A percentile compares a stretch with the other conserved stretches of the same genome.
phyloP scores from a whole-genome alignment of 176 grass and related monocot genomes.

The Microstegium vimineum region DNA sequence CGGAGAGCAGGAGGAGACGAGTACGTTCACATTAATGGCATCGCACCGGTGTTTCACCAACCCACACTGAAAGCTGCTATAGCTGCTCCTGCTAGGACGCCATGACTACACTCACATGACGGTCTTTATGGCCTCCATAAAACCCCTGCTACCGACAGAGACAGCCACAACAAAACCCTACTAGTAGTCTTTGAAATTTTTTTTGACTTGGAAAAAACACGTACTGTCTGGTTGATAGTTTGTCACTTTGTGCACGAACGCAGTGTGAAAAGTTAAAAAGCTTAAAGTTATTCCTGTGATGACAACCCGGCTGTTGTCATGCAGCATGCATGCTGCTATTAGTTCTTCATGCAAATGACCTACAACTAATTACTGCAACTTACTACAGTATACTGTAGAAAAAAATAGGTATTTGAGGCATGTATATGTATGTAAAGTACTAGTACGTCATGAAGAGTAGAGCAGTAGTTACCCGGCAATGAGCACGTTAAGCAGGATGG shows the following conservation, averaged over 20 bases:
- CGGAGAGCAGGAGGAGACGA: too few species aligned
- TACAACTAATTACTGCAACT: background rate
- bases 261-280: background rate
- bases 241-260: background rate
- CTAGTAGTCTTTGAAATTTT: too few species aligned
- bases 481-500: slow-evolving; percentile 70
- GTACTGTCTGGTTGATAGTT: background rate
- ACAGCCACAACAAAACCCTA: background rate
- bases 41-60: slow-evolving; percentile 38
- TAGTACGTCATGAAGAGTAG: background rate
- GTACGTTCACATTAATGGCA: slow-evolving; percentile 30
- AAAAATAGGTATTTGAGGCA: background rate
- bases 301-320: background rate
- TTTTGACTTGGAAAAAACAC: background rate
- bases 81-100: background rate
- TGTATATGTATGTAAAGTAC: background rate
- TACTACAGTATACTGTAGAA: too few species aligned
- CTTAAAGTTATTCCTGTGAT: background rate
- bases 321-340: background rate
- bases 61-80: slow-evolving; percentile 16
- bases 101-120: slow-evolving; percentile 30
- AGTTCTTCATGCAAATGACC: background rate
- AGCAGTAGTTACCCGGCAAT: slow-evolving; percentile 58
- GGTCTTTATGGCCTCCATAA: slow-evolving; percentile 27
- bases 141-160: slow-evolving; percentile 20